Percentiles rank a stretch among this genome's conserved stretches.
Evolutionary conservation across 768 basidiomycete species (phyloP).

Genomic region (Suillus ampliporus): DNA sequence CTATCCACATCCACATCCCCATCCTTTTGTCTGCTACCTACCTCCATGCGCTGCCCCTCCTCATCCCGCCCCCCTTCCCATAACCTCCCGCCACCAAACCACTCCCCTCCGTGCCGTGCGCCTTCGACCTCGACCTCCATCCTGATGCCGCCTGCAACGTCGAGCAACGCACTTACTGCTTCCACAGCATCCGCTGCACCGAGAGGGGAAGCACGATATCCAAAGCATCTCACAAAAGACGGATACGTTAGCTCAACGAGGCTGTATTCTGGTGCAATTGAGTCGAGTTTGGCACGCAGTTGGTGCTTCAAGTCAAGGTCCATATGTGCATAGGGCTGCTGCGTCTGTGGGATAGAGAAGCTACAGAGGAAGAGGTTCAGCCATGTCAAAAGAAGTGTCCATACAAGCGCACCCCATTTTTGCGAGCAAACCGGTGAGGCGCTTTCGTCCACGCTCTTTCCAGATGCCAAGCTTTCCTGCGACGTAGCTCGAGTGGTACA

Average conservation of each 20-base stretch:
- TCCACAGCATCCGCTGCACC: conserved; percentile 95
- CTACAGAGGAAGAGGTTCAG: conserved; percentile 46
- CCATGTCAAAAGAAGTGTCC: conserved; percentile 7
- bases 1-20: conserved; percentile 32
- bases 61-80: conserved; percentile 67
- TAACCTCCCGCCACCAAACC: conserved; percentile 85
- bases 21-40: conserved; percentile 26
- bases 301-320: conserved; percentile 90
- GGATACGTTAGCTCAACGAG: conserved; percentile 92
- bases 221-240: conserved; percentile 91
- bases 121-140: conserved; percentile 93
- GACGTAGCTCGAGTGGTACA: conserved; percentile 97
- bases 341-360: conserved; percentile 92
- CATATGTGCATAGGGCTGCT: conserved; percentile 95
- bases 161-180: conserved; percentile 83
- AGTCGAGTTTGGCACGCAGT: conserved; percentile 80
- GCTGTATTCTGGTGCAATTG: conserved; percentile 93
- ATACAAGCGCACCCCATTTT: conserved; percentile 86
- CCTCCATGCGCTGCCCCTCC: conserved; percentile 35
- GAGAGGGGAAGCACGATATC: conserved; percentile 85
- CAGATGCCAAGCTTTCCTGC: conserved; percentile 95
- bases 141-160: conserved; percentile 88
- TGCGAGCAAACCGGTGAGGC: conserved; percentile 88
- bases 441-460: conserved; percentile 92
- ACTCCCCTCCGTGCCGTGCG: conserved; percentile 89